Conservation (phyloP, 2,329 filamentous ascomycete species). For the Ceratocystis smalleyi region DNA sequence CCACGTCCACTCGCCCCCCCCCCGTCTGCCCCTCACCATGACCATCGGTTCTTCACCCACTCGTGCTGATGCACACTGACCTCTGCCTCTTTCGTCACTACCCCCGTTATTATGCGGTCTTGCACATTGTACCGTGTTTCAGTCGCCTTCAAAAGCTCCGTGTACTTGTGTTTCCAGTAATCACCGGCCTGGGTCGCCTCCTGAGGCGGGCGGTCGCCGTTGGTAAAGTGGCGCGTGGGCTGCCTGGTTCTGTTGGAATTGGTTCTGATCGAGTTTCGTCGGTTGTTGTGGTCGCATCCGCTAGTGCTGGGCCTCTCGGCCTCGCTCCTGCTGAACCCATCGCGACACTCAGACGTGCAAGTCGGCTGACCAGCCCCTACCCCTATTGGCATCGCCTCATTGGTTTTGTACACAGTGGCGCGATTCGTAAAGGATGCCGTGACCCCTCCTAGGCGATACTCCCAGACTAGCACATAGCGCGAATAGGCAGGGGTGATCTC, state of each 20-base stretch:
- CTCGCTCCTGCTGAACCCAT: neutral
- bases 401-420: slow-evolving; percentile 11
- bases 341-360: neutral
- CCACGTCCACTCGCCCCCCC: neutral
- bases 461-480: slow-evolving; percentile 14
- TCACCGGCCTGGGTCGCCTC: neutral
- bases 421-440: slow-evolving; percentile 12
- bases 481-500: slow-evolving; percentile 8
- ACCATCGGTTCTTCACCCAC: neutral
- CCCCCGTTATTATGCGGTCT: neutral
- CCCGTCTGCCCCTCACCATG: neutral
- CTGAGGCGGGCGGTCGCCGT: slow-evolving; percentile 5
- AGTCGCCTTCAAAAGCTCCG: slow-evolving; percentile 8
- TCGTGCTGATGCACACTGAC: neutral
- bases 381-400: neutral
- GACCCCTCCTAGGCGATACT: slow-evolving; percentile 12
- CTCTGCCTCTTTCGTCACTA: neutral
- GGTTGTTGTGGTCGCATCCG: neutral
- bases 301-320: neutral
- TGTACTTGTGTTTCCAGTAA: slow-evolving; percentile 15
- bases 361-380: neutral
- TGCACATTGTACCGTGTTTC: slow-evolving; percentile 8
- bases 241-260: neutral
- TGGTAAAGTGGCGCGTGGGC: slow-evolving; percentile 1
- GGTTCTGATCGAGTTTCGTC: neutral